A percentile compares a stretch with the other conserved stretches of the same genome.
phyloP scores from a whole-genome alignment of 306 rosid species.

The Cicer judaicum region DNA sequence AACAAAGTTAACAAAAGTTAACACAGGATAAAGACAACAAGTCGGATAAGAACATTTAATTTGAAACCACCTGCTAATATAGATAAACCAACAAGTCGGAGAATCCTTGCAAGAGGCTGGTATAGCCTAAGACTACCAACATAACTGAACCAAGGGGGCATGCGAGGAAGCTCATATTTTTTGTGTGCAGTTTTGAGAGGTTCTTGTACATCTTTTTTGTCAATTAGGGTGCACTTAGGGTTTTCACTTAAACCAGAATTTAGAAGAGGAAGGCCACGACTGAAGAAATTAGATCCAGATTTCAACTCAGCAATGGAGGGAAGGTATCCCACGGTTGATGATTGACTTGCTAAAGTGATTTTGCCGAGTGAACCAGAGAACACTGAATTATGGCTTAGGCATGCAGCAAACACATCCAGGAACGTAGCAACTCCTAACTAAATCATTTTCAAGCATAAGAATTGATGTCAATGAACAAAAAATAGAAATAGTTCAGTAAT shows the following conservation, averaged over 20 bases:
- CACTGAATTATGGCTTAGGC: conserved; percentile 80
- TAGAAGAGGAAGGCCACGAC: conserved; percentile 49
- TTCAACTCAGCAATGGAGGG: conserved; percentile 82
- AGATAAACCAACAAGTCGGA: conserved; percentile 84
- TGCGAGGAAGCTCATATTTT: conserved; percentile 72
- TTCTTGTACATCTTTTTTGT: conserved; percentile 53
- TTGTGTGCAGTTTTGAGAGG: conserved; percentile 44
- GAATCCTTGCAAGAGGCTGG: conserved; percentile 83
- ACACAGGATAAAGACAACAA: conserved; percentile 22
- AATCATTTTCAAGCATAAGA: conserved; percentile 45
- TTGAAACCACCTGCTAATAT: conserved; percentile 70
- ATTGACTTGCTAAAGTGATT: conserved; percentile 57
- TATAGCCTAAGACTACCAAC: conserved; percentile 73
- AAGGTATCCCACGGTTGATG: conserved; percentile 70
- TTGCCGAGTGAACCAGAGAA: conserved; percentile 80
- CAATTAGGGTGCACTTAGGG: conserved; percentile 50
- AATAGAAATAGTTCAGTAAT: conserved; percentile 21
- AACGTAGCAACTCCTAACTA: conserved; percentile 81
- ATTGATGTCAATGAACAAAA: conserved; percentile 28
- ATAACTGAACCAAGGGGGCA: conserved; percentile 93
- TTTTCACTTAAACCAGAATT: conserved; percentile 52
- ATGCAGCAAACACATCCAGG: conserved; percentile 75
- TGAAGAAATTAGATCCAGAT: conserved; percentile 61
- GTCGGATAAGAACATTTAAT: conserved; percentile 27
- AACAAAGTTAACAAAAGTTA: conserved; percentile 29